Evolutionary conservation across 2,329 filamentous ascomycete species (phyloP).

Genomic region (Plenodomus biglobosus): DNA sequence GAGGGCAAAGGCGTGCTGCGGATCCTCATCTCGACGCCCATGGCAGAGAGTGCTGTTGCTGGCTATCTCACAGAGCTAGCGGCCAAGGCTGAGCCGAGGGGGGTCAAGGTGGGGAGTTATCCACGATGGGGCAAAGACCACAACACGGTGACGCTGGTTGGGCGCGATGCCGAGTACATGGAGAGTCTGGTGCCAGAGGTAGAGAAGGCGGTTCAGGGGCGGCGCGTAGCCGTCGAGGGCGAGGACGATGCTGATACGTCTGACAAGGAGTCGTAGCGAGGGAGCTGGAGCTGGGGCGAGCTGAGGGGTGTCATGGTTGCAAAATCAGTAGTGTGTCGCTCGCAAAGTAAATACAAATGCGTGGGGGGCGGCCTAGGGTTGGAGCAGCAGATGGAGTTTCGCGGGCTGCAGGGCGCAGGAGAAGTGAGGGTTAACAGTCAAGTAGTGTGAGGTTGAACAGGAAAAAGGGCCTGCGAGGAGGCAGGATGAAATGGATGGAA

Average conservation of each 20-base stretch:
- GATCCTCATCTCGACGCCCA: slow-evolving; percentile 81
- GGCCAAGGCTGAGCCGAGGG: slow-evolving; percentile 68
- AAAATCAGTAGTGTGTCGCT: no score
- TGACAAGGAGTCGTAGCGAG: slow-evolving; percentile 42
- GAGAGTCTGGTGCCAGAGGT: slow-evolving; percentile 79
- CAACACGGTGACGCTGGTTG: slow-evolving; percentile 90
- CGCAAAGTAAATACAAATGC: no score
- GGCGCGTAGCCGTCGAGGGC: slow-evolving; percentile 69
- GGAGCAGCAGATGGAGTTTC: slow-evolving; percentile 12
- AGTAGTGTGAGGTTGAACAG: no score
- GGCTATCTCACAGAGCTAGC: slow-evolving; percentile 80
- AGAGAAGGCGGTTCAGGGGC: slow-evolving; percentile 72
- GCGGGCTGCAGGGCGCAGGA: no score
- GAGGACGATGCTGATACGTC: slow-evolving; percentile 49
- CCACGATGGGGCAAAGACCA: slow-evolving; percentile 84
- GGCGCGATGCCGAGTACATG: slow-evolving; percentile 71
- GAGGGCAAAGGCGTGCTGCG: slow-evolving; percentile 78
- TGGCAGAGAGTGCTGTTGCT: slow-evolving; percentile 84
- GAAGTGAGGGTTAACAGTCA: no score
- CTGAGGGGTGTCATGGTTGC: slow-evolving; percentile 36
- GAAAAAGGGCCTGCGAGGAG: no score
- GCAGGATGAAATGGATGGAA: slow-evolving; percentile 22
- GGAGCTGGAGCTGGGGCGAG: slow-evolving; percentile 20
- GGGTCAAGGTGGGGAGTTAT: slow-evolving; percentile 94
- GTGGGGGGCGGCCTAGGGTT: no score